Conservation (phyloP, 1,139 yeast species). For the Yueomyces sp. region DNA sequence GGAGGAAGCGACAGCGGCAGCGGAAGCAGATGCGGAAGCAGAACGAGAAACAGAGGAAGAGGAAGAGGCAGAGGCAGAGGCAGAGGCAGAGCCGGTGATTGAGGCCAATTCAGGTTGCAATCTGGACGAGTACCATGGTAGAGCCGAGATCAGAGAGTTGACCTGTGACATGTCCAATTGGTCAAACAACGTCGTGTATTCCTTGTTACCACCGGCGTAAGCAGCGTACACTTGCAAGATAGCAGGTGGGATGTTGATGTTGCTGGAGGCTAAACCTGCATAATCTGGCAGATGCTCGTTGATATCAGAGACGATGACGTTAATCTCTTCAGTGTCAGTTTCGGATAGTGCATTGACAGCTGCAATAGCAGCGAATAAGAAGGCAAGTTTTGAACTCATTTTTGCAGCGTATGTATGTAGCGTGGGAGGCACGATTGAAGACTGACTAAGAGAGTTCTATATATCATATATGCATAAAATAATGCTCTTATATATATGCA, state of each 20-base stretch:
- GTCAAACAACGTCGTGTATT: constrained; percentile 28
- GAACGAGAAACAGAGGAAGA: constrained; percentile 7
- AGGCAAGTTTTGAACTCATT: constrained; percentile 1
- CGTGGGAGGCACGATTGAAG: background rate
- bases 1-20: constrained; percentile 5
- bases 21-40: constrained; percentile 1
- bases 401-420: background rate
- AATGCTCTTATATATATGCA: too few species aligned
- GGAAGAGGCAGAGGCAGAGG: constrained; percentile 12
- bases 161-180: constrained; percentile 20
- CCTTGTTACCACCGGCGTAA: constrained; percentile 23
- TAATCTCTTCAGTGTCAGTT: constrained; percentile 1
- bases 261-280: background rate
- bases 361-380: constrained; percentile 1
- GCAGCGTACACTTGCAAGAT: constrained; percentile 11
- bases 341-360: constrained; percentile 1
- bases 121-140: constrained; percentile 36
- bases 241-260: constrained; percentile 8
- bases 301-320: constrained; percentile 1
- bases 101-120: constrained; percentile 15
- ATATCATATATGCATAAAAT: too few species aligned
- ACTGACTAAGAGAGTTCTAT: background rate
- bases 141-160: constrained; percentile 25
- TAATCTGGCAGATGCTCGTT: background rate
- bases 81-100: constrained; percentile 1